phyloP scores from a whole-genome alignment of 2,329 filamentous ascomycete species.

The Pseudopithomyces maydicus region DNA sequence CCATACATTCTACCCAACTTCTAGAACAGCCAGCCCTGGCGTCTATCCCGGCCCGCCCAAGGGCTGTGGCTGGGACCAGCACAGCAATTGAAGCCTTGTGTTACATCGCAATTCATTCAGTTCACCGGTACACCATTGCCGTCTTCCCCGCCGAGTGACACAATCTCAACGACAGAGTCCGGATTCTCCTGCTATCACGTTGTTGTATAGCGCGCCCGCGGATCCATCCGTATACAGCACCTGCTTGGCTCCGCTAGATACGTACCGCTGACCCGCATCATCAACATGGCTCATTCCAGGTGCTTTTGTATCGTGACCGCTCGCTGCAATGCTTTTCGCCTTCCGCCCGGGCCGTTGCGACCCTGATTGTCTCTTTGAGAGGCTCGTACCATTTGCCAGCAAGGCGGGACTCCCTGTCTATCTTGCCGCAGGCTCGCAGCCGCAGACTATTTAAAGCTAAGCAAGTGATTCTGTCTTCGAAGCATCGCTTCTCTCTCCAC shows the following conservation, averaged over 20 bases:
- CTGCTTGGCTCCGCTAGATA: not conserved
- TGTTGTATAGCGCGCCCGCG: not conserved
- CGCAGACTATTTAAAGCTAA: conserved; percentile 35
- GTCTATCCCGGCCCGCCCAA: conserved; percentile 1
- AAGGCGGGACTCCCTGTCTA: conserved; percentile 25
- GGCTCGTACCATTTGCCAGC: conserved; percentile 30
- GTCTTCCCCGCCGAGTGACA: conserved; percentile 3
- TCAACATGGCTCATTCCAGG: conserved; percentile 29
- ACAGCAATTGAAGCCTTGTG: conserved; percentile 2
- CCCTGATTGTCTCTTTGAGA: conserved; percentile 32
- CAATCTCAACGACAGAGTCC: conserved; percentile 3
- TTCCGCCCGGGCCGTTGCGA: conserved; percentile 42
- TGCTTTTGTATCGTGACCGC: conserved; percentile 24
- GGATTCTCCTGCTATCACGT: conserved; percentile 6
- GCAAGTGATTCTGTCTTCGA: conserved; percentile 17
- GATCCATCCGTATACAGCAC: conserved; percentile 1
- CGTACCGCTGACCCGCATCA: not conserved
- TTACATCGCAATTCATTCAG: not conserved
- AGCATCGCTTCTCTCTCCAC: conserved; percentile 15
- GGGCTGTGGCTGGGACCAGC: conserved; percentile 3
- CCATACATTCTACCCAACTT: conserved; percentile 4
- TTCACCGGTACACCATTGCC: not conserved
- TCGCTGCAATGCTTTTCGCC: conserved; percentile 35
- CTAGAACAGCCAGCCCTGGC: conserved; percentile 3
- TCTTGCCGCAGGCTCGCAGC: conserved; percentile 16